Conservation (phyloP, 331 rosid species). For the Spiraea crenata region DNA sequence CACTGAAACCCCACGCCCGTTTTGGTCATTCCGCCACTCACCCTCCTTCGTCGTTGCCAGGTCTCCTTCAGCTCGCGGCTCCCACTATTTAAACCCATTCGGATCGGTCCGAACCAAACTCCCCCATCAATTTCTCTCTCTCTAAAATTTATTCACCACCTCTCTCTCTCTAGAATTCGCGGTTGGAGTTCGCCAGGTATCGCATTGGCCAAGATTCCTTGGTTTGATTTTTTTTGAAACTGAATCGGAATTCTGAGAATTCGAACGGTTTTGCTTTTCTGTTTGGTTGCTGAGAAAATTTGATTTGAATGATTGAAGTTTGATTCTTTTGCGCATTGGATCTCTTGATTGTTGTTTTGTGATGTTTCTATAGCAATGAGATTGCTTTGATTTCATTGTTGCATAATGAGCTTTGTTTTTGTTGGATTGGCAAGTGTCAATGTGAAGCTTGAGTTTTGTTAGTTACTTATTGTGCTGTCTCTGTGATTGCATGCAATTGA, state of each 20-base stretch:
- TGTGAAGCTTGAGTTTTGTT: conserved; percentile 14
- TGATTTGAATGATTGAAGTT: neutral
- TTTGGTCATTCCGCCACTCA: neutral
- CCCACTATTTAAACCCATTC: conserved; percentile 29
- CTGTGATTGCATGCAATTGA: conserved; percentile 21
- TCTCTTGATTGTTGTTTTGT: neutral
- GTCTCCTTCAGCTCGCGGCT: conserved; percentile 25
- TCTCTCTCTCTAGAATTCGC: conserved; percentile 12
- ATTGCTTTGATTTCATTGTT: neutral
- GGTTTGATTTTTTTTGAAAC: neutral
- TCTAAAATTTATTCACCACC: neutral
- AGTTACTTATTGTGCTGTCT: conserved; percentile 29
- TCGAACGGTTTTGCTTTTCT: neutral
- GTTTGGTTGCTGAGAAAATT: neutral
- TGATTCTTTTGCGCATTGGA: conserved; percentile 6
- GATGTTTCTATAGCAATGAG: neutral
- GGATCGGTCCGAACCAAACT: conserved; percentile 6
- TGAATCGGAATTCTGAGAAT: conserved; percentile 4
- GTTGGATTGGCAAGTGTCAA: conserved; percentile 6
- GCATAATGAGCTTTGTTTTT: neutral
- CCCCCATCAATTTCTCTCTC: neutral
- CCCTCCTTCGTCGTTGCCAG: conserved; percentile 8
- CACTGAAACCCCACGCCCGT: conserved; percentile 23
- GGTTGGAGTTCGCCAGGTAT: conserved; percentile 34
- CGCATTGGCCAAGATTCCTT: conserved; percentile 34